Evolutionary conservation across 495 filamentous ascomycete genomes (phyloP).

Genomic region (Penicillium cosmopolitanum): DNA sequence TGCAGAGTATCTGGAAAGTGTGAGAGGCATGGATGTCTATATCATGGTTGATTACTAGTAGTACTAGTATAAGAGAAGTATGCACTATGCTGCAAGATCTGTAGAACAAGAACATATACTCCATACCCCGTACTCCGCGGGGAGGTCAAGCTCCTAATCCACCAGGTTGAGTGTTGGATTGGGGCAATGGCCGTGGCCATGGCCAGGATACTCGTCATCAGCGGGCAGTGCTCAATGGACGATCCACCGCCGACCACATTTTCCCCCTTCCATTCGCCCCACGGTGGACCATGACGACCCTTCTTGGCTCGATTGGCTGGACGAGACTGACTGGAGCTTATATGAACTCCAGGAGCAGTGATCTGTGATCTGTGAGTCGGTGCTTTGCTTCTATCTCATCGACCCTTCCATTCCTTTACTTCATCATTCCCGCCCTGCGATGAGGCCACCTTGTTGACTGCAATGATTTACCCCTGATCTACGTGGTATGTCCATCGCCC

Average conservation of each 20-base stretch:
- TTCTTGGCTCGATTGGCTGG: no score
- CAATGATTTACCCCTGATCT: conserved; percentile 11
- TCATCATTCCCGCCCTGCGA: not conserved
- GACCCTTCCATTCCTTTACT: not conserved
- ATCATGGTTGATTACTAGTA: no score
- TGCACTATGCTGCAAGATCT: no score
- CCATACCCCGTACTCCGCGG: no score
- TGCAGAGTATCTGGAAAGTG: not conserved
- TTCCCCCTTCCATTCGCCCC: not conserved
- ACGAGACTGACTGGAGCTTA: no score
- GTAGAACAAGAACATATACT: no score
- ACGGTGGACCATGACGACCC: not conserved
- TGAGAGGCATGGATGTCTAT: not conserved
- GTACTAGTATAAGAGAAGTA: no score
- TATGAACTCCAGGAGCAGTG: no score
- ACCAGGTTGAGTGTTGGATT: no score
- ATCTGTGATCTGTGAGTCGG: not conserved
- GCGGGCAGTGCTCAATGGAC: conserved; percentile 3
- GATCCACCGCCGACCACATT: conserved; percentile 10
- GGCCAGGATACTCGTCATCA: conserved; percentile 5
- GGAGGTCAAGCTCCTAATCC: no score
- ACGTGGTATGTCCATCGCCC: not conserved
- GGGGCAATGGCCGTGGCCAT: no score
- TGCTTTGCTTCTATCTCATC: not conserved
- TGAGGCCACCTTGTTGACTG: conserved; percentile 4